Conservation (phyloP, 257 asterid species). For the Lycium ferocissimum region DNA sequence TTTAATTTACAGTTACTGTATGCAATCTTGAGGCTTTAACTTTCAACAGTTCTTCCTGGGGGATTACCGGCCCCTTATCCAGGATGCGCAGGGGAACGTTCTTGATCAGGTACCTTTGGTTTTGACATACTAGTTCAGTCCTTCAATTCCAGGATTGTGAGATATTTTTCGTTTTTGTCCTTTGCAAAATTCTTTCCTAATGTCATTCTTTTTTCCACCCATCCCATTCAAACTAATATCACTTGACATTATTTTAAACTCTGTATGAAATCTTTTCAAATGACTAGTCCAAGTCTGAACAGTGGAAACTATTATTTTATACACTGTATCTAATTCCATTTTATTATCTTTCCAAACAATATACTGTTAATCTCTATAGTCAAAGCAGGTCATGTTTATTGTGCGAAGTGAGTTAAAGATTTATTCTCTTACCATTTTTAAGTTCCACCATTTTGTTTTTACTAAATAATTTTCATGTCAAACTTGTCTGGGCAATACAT, state of each 20-base stretch:
- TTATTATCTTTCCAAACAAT: constrained; percentile 1
- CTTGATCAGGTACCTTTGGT: constrained; percentile 77
- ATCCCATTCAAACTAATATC: constrained; percentile 1
- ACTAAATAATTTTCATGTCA: neutral
- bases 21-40: constrained; percentile 44
- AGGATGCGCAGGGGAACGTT: constrained; percentile 80
- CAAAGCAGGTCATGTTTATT: neutral
- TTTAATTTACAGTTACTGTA: constrained; percentile 22
- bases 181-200: neutral
- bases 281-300: constrained; percentile 24
- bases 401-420: neutral
- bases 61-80: constrained; percentile 93
- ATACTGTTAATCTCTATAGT: neutral
- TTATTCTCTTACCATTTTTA: neutral
- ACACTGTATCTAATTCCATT: constrained; percentile 3
- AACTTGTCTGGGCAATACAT: constrained; percentile 14
- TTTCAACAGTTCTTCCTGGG: constrained; percentile 92
- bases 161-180: constrained; percentile 10
- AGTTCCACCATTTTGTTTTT: neutral
- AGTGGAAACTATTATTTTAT: neutral
- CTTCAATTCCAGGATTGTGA: neutral
- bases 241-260: neutral
- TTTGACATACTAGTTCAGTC: constrained; percentile 9
- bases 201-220: constrained; percentile 21
- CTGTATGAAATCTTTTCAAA: neutral